A percentile compares a stretch with the other conserved stretches of the same genome.
Evolutionary conservation across 164 flowering plant species (phyloP).

Genomic region (Amborella trichopoda): DNA sequence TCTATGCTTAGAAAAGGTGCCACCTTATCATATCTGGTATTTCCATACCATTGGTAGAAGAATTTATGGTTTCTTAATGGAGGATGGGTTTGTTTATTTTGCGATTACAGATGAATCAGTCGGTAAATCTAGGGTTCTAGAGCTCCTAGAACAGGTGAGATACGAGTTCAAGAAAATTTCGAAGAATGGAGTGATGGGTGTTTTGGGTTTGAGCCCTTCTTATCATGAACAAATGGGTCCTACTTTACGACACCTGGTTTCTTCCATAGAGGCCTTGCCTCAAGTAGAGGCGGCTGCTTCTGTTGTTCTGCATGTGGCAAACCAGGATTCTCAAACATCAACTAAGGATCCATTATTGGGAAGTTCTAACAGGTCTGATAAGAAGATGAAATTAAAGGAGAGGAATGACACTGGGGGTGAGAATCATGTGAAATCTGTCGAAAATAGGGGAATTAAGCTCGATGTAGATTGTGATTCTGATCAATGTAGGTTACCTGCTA

Average conservation of each 20-base stretch:
- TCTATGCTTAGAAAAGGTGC: constrained; percentile 47
- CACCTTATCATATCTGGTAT: constrained; percentile 60
- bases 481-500: constrained; percentile 24
- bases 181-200: constrained; percentile 32
- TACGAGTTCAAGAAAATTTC: constrained; percentile 53
- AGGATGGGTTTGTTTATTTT: constrained; percentile 58
- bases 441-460: constrained; percentile 33
- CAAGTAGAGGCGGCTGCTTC: no score
- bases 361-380: constrained; percentile 40
- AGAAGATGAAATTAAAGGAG: constrained; percentile 45
- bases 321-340: constrained; percentile 21
- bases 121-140: constrained; percentile 28
- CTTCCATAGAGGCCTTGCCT: constrained; percentile 26
- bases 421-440: constrained; percentile 45
- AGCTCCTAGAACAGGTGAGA: constrained; percentile 49
- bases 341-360: constrained; percentile 64
- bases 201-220: constrained; percentile 21
- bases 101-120: constrained; percentile 45
- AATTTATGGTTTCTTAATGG: constrained; percentile 59
- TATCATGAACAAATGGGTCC: constrained; percentile 55
- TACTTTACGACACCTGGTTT: constrained; percentile 35
- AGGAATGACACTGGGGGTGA: constrained; percentile 33
- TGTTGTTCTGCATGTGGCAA: constrained; percentile 14
- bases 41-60: constrained; percentile 36
- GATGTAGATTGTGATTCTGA: constrained; percentile 26